Evolutionary conservation across 208 protist genomes (phyloP).

Genomic region (Leptomonas seymouri): DNA sequence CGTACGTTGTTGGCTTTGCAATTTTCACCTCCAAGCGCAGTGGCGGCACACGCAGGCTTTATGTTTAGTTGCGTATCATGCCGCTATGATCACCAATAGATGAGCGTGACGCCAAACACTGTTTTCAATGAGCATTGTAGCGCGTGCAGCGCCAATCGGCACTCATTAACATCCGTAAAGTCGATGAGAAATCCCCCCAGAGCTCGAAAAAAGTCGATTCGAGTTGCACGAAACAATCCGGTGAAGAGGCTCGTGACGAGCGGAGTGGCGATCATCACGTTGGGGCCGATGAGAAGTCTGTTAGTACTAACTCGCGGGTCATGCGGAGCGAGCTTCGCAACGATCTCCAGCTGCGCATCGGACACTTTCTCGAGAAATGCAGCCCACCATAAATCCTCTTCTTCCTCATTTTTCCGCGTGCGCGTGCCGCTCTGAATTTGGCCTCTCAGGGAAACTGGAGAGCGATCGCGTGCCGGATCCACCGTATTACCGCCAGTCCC

Average conservation of each 20-base stretch:
- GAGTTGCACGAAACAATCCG: conserved; percentile 58
- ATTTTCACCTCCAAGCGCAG: too few species aligned
- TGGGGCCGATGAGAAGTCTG: conserved; percentile 51
- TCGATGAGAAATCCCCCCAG: conserved; percentile 44
- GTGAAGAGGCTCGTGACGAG: conserved; percentile 64
- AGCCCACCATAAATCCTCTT: conserved; percentile 20
- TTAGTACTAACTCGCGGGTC: conserved; percentile 32
- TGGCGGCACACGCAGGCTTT: too few species aligned
- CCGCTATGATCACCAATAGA: not conserved
- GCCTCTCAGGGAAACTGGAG: too few species aligned
- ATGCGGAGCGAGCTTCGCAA: conserved; percentile 39
- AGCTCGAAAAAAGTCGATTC: conserved; percentile 36
- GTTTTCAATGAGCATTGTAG: conserved; percentile 64
- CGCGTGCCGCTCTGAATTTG: not conserved
- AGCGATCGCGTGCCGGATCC: not conserved
- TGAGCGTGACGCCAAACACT: conserved; percentile 54
- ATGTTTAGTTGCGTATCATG: not conserved
- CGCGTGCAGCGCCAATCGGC: conserved; percentile 57
- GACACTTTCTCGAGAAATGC: not conserved
- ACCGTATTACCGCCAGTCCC: not conserved
- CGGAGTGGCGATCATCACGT: conserved; percentile 62
- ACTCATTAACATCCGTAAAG: conserved; percentile 43
- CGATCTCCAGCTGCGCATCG: conserved; percentile 3
- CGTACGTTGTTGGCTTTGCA: too few species aligned
- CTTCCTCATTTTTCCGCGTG: not conserved